phyloP scores from a whole-genome alignment of 169 alveolate species.

The Ichthyophthirius multifiliis region DNA sequence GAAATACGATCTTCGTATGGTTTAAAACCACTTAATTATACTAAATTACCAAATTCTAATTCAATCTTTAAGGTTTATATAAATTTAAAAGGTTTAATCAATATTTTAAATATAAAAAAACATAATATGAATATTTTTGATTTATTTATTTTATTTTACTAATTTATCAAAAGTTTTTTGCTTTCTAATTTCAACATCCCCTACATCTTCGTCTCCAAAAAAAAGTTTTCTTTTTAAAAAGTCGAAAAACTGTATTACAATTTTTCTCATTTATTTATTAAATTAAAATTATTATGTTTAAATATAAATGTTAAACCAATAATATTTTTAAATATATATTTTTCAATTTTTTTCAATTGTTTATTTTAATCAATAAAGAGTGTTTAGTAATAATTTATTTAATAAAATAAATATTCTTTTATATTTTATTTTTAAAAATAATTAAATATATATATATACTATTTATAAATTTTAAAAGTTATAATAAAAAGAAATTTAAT shows the following conservation, averaged over 20 bases:
- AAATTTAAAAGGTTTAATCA: too few species aligned
- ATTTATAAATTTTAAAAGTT: too few species aligned
- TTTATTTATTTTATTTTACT: neutral
- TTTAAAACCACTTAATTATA: neutral
- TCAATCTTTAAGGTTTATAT: neutral
- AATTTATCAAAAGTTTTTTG: neutral
- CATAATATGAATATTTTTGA: neutral
- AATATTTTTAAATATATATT: too few species aligned
- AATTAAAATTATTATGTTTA: too few species aligned
- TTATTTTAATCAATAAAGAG: too few species aligned
- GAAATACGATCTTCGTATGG: constrained; percentile 5
- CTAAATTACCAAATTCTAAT: neutral
- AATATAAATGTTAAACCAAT: too few species aligned
- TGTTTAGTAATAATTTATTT: too few species aligned
- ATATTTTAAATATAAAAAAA: neutral
- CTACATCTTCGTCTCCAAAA: constrained; percentile 13
- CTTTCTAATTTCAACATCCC: constrained; percentile 3
- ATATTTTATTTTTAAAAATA: too few species aligned
- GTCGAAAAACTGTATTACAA: neutral
- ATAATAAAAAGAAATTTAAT: too few species aligned
- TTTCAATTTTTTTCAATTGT: too few species aligned
- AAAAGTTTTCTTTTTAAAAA: neutral
- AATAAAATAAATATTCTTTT: too few species aligned
- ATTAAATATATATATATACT: too few species aligned
- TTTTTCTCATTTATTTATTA: constrained; percentile 9